Conservation (phyloP, 1,139 yeast genomes). For the Suhomyces maxii region DNA sequence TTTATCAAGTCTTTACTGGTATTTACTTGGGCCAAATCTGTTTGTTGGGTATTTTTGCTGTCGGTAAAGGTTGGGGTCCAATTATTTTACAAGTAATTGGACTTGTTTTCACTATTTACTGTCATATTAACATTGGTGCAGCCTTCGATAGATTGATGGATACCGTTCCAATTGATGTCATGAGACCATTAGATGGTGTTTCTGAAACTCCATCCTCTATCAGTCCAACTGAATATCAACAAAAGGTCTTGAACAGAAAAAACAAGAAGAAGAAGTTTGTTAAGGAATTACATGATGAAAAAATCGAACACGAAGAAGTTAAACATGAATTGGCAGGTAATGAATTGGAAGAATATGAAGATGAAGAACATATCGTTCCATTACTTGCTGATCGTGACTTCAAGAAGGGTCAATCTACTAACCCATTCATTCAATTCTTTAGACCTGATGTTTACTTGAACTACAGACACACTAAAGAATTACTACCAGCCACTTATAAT, state of each 20-base stretch:
- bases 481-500: constrained; percentile 53
- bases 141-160: constrained; percentile 66
- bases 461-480: constrained; percentile 52
- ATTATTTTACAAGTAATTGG: constrained; percentile 71
- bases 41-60: constrained; percentile 79
- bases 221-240: constrained; percentile 33
- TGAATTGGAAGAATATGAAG: constrained; percentile 11
- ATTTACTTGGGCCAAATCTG: constrained; percentile 85
- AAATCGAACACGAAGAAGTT: constrained; percentile 21
- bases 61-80: constrained; percentile 96
- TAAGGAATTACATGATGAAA: constrained; percentile 18
- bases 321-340: constrained; percentile 21
- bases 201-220: constrained; percentile 53
- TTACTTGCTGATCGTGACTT: constrained; percentile 57
- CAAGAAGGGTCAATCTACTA: constrained; percentile 30
- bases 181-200: constrained; percentile 70
- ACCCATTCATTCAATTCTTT: constrained; percentile 48
- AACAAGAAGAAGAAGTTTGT: constrained; percentile 14
- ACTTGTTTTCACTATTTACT: constrained; percentile 61
- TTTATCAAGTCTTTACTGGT: constrained; percentile 86
- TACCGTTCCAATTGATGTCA: constrained; percentile 64
- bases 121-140: constrained; percentile 57
- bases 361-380: constrained; percentile 30
- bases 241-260: constrained; percentile 30
- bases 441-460: constrained; percentile 67